Evolutionary conservation across 2,329 filamentous ascomycete species (phyloP), one percentile per base, ranked within the genome.

Genomic region (Huntiella decipiens): DNA sequence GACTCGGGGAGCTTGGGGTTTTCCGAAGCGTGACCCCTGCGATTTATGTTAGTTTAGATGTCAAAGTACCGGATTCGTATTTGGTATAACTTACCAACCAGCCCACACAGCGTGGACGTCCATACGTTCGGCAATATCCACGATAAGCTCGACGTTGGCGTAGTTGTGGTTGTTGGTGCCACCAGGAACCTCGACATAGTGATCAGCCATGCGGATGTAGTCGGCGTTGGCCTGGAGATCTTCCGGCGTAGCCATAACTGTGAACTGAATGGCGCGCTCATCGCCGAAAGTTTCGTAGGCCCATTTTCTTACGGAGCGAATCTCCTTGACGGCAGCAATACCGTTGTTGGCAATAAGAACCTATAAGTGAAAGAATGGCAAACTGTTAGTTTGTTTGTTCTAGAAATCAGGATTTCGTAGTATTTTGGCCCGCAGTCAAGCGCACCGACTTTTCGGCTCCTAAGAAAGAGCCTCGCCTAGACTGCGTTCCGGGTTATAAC

Each of bases 141-240:
- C 91, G 63, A 98, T 98, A 61, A 98, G 73, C 68, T 98, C 91
- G 50, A 98, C 91, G 62, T 98, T 98, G 66, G 91, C 91, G 66
- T 98, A 98, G 66, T 98, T 98, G 79, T 98, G 94, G 74, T 98
- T 98, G 70, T 98, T 98, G 52, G 91, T 98, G 60, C 91, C 91
- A 59, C 91, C 91, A 32, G 91, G 91, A 51, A 98, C 88, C 67
- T 98, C 91, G 56, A 98, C 91, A 63, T 98, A 98, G 72, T 95
- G 85, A 66, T 98, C 91, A 32, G 91, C 91, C 91, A 98, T 96
- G 61, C 91, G 78, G 62, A 98, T 98, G 68, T 98, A 98, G 66
- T 98, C 91, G 55, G 91, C 91, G 63, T 98, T 98, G 61, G 91
- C 91, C 61, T 81, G 77, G 60, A 98, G 66, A 79, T 98, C 91